phyloP scores from a whole-genome alignment of 768 basidiomycete genomes.

The Termitomyces sp. region DNA sequence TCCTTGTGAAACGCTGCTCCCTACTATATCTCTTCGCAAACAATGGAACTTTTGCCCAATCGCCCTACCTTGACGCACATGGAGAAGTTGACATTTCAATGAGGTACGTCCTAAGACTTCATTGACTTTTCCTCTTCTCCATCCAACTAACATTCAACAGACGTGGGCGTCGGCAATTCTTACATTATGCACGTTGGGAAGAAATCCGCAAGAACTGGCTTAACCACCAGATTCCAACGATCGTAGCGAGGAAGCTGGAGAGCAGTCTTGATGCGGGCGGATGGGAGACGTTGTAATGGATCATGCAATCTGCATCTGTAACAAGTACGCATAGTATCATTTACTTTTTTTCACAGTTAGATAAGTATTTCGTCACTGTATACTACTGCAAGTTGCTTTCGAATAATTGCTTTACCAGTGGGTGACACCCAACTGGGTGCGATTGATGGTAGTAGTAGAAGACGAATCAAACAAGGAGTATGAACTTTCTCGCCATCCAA shows the following conservation, averaged over 20 bases:
- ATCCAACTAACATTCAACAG: constrained; percentile 35
- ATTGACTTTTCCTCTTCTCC: neutral
- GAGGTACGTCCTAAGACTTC: constrained; percentile 52
- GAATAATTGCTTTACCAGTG: too few species aligned
- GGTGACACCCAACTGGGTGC: neutral
- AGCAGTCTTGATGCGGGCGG: constrained; percentile 87
- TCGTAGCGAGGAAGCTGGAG: constrained; percentile 88
- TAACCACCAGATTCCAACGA: constrained; percentile 83
- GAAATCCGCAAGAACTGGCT: constrained; percentile 92
- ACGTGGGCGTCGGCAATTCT: constrained; percentile 83
- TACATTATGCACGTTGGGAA: constrained; percentile 86
- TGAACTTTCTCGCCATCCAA: too few species aligned
- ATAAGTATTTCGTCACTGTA: constrained; percentile 9
- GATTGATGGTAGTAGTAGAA: too few species aligned
- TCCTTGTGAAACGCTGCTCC: constrained; percentile 90
- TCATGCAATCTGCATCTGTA: constrained; percentile 2
- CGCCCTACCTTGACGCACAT: constrained; percentile 92
- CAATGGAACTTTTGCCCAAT: constrained; percentile 84
- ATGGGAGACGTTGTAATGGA: constrained; percentile 76
- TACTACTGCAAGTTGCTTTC: constrained; percentile 6
- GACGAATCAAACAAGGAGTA: neutral
- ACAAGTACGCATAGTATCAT: neutral
- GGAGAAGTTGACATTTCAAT: constrained; percentile 92
- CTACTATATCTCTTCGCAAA: constrained; percentile 84
- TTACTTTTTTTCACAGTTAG: constrained; percentile 4